Base-by-base conservation (phyloP, 2,329 filamentous ascomycete genomes). In the Ophiostoma sp. region DNA sequence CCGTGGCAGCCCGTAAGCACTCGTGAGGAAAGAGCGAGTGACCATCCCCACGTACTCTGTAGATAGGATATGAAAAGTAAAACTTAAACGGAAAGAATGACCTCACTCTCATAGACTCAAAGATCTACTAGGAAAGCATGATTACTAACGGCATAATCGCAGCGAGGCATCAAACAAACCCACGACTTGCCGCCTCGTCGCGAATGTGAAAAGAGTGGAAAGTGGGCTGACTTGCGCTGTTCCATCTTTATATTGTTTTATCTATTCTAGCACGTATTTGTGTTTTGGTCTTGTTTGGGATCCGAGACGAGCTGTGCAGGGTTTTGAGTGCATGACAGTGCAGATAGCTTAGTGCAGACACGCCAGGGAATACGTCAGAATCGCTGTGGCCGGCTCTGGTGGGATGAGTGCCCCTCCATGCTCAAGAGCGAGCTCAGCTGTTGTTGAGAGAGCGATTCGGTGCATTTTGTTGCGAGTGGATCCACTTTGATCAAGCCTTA, bases 261-360 rank as follows among this genome's bases (percentile, higher is more conserved):
- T 33, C 17, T 23, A 36, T 20, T 33, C 57, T 31, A 44, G 41
- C 54, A 20, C 13, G 11, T 20, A 62, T 36, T 36, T 36, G 17
- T 64, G 60, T 64, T 64, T 64, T 36, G 60, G 31, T 64, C 60
- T 36, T 36, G 60, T 65, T 65, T 65, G 62, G 35, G 35, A 65
- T 65, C 20, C 36, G 62, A 65, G 62, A 65, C 62, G 62, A 62
- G 57, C 57, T 27, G 57, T 62, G 15, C 44, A 48, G 44, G 44
- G 44, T 48, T 48, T 48, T 13, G 39, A 57, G 27, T 57, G 23
- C 23, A 57, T 52, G 23, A 27, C 52, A 11, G 52, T 27, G 52
- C n/a, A 54, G 48, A 44, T 6, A 27, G 54, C 7, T 23, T 2
- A 10, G 20, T 62, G 27, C 27, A 33, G 23, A 33, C 57, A 54